These are phyloP conservation scores for Cadophora sp. DNA, from an alignment of 2,329 filamentous ascomycete genomes.

Conservation along the genomic window DNA sequence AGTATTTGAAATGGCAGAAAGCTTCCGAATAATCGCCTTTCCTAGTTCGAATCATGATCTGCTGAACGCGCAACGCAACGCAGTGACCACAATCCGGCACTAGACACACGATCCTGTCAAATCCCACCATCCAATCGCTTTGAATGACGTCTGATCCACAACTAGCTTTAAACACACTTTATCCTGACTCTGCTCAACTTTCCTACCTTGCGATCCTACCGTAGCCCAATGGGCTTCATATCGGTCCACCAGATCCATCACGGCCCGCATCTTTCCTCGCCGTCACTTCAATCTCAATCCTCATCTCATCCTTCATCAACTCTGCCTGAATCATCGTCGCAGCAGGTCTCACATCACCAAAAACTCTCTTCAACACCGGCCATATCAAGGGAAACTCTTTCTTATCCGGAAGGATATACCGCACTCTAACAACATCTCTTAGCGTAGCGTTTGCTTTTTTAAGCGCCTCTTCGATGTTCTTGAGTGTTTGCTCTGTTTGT, in stretches of 20 bases:
- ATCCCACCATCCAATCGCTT: not conserved
- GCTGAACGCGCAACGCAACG: not conserved
- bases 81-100: not conserved
- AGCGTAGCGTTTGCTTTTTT: not conserved
- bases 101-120: not conserved
- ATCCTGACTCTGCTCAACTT: not conserved
- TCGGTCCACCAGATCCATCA: not conserved
- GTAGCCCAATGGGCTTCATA: not conserved
- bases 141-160: not conserved
- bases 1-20: not conserved
- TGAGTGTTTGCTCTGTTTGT: conserved; percentile 12
- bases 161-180: not conserved
- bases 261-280: not conserved
- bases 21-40: not conserved
- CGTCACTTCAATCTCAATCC: conserved; percentile 12
- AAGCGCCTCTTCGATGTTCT: conserved; percentile 4
- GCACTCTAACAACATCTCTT: not conserved
- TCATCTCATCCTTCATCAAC: conserved; percentile 12
- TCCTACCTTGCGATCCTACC: not conserved
- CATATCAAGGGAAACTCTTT: conserved; percentile 13
- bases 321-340: conserved; percentile 13
- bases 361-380: not conserved
- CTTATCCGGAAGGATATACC: conserved; percentile 12
- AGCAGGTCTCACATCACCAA: not conserved
- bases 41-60: not conserved